Conservation (phyloP, 495 filamentous ascomycete genomes). For the Trichoderma asperelloides region DNA sequence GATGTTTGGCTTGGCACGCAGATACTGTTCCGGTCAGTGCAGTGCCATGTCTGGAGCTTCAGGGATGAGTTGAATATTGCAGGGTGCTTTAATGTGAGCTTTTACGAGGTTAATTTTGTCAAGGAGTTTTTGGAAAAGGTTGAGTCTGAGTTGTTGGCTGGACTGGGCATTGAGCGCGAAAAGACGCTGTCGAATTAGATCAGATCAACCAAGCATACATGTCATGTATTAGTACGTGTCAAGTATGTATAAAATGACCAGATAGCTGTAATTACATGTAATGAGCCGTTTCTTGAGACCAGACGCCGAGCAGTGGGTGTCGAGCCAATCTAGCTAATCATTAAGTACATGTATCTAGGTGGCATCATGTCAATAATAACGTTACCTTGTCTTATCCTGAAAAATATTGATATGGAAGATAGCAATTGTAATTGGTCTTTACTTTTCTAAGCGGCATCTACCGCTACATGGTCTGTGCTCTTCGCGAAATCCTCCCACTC, state of each 20-base stretch:
- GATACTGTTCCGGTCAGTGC: slow-evolving; percentile 12
- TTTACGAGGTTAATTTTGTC: slow-evolving; percentile 20
- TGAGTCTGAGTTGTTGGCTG: slow-evolving; percentile 10
- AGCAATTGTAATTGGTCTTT: not conserved
- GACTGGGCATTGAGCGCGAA: not conserved
- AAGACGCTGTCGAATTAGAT: no score
- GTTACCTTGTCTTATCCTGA: not conserved
- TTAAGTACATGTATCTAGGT: no score
- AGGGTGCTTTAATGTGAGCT: slow-evolving; percentile 19
- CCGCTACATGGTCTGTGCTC: not conserved
- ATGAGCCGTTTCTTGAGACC: not conserved
- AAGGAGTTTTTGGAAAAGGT: slow-evolving; percentile 13
- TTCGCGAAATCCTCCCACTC: not conserved
- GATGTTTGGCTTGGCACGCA: slow-evolving; percentile 22
- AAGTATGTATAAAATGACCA: no score
- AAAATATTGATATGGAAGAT: not conserved
- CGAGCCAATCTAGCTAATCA: no score
- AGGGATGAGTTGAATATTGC: slow-evolving; percentile 15
- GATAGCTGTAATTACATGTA: not conserved
- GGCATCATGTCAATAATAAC: no score
- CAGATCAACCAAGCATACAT: no score
- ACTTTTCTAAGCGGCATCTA: not conserved
- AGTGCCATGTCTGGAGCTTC: slow-evolving; percentile 20
- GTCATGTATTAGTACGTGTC: no score
- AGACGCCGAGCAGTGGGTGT: no score